A percentile compares a stretch with the other conserved stretches of the same genome.
Conservation (phyloP, 495 filamentous ascomycete genomes). For the Penicillium dipodomyicola region DNA sequence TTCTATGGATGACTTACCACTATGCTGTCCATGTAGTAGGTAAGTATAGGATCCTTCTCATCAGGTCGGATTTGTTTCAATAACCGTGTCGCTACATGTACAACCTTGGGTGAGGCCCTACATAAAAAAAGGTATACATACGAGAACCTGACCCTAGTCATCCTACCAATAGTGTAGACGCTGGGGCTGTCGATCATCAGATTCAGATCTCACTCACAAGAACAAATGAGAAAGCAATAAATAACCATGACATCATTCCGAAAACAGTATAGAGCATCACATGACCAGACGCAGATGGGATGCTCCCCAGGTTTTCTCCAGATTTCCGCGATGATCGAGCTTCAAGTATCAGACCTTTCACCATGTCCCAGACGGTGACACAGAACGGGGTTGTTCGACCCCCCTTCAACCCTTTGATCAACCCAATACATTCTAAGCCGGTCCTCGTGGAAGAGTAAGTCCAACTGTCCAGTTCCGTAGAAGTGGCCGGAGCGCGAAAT, state of each 20-base stretch:
- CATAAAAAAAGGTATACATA: not conserved
- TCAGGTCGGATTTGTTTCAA: not conserved
- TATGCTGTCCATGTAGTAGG: too few species aligned
- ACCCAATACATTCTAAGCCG: slow-evolving; percentile 34
- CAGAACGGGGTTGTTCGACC: slow-evolving; percentile 12
- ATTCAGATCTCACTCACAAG: too few species aligned
- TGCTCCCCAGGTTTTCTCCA: not conserved
- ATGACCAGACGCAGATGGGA: not conserved
- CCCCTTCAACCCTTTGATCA: slow-evolving; percentile 41
- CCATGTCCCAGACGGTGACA: slow-evolving; percentile 17
- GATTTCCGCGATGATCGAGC: not conserved
- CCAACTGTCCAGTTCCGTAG: not conserved
- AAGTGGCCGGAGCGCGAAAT: not conserved
- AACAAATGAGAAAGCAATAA: not conserved
- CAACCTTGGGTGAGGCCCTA: not conserved
- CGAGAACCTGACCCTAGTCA: not conserved
- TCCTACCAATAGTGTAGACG: not conserved
- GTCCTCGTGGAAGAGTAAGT: slow-evolving; percentile 45
- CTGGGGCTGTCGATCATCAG: not conserved
- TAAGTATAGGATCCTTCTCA: not conserved
- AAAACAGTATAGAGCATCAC: slow-evolving; percentile 19
- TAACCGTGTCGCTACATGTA: not conserved
- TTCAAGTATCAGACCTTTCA: not conserved
- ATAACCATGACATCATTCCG: slow-evolving; percentile 20
- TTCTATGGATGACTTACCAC: too few species aligned